Evolutionary conservation across 441 rosid species (phyloP).

Genomic region (Euphorbia corollata): DNA sequence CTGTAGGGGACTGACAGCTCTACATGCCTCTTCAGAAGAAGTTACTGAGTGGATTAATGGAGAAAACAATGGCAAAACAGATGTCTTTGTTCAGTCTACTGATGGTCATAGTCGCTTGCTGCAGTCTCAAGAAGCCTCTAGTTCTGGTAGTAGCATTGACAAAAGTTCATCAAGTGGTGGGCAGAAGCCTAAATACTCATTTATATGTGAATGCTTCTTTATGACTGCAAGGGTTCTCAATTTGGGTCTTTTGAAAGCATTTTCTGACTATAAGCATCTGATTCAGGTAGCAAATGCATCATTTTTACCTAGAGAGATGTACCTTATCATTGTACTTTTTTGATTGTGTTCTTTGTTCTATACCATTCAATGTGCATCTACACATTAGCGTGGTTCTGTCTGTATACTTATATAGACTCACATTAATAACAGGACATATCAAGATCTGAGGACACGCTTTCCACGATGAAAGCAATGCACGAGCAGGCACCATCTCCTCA

Average conservation of each 20-base stretch:
- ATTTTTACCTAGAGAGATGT: conserved; percentile 14
- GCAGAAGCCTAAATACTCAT: conserved; percentile 44
- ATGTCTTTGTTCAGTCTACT: conserved; percentile 26
- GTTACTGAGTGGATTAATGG: conserved; percentile 69
- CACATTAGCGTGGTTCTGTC: neutral
- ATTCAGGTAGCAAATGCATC: conserved; percentile 56
- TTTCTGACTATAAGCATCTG: conserved; percentile 94
- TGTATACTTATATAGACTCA: neutral
- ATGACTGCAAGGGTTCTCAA: conserved; percentile 96
- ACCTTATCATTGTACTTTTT: neutral
- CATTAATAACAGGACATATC: conserved; percentile 58
- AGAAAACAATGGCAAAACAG: conserved; percentile 30
- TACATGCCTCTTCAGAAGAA: conserved; percentile 89
- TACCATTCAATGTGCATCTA: neutral
- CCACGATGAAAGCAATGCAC: conserved; percentile 61
- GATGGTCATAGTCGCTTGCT: conserved; percentile 48
- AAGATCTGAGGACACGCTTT: conserved; percentile 68
- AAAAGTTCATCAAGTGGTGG: conserved; percentile 36
- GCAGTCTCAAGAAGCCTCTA: conserved; percentile 71
- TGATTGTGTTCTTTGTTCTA: neutral
- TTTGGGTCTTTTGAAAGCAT: conserved; percentile 88
- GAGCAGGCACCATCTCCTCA: conserved; percentile 65
- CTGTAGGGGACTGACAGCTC: conserved; percentile 73
- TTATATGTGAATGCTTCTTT: conserved; percentile 95
- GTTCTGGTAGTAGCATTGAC: conserved; percentile 47